Base-by-base conservation (phyloP, 2,329 filamentous ascomycete genomes). In the Pseudomassariella vexata region DNA sequence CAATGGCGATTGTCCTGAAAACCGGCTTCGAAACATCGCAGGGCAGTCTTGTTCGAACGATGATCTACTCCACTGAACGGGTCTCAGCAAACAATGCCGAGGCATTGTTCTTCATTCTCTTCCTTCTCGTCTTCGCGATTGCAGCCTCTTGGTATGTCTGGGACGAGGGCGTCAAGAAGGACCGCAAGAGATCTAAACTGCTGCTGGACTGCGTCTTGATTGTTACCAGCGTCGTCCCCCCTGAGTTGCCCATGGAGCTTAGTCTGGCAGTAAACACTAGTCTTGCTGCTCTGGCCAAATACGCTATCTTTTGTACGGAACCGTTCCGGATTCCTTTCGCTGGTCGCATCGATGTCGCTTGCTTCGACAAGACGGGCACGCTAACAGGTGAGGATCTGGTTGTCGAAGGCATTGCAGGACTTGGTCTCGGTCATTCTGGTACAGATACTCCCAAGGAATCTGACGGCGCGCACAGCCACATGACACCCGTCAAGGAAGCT, bases 81-180 rank as follows among this genome's bases (percentile, higher is more conserved):
- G 90, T 98, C 16, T 96, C 90, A n/a, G 92, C 92, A 48, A 95
- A 95, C 65, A 96, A 98, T 53, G 81, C 82, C 26, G 92, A 98
- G 62, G 92, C 92, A 2, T 66, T 98, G n/a, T 73, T 94, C 39
- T 98, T 98, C 67, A 98, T 98, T 45, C 73, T 98, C 38, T 98
- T 98, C 72, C 74, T 98, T 18, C 76, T 95, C 34, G 76, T 96
- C 49, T 98, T 98, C 63, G 94, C 94, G 49, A 77, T 98, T 56
- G 94, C 92, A 35, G 92, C 92, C 32, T 95, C 92, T 9, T 95
- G 92, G 89, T 98, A 98, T 58, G 92, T 98, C 38, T 98, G 92
- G 92, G 79, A 89, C 40, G 90, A 98, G 62, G 94, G 92, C 66
- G 90, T 98, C 34, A 75, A 76, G 55, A 88, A 85, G 65, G 90